Evolutionary conservation across 805 yeast species (phyloP).

Genomic region (Wickerhamomyces chambardii): DNA sequence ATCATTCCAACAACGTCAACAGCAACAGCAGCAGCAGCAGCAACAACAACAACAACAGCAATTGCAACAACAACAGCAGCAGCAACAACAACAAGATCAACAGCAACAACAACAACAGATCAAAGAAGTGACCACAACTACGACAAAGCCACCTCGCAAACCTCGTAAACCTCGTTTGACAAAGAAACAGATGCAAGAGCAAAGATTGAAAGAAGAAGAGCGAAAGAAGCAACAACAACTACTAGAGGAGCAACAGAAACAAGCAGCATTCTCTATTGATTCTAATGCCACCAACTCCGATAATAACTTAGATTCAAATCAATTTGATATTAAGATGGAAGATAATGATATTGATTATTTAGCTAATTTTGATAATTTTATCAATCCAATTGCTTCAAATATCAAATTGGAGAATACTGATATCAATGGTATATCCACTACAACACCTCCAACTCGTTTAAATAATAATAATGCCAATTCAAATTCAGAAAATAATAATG

Average conservation of each 20-base stretch:
- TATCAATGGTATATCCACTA: constrained; percentile 1
- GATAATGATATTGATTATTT: constrained; percentile 17
- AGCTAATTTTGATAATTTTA: constrained; percentile 19
- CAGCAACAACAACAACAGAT: no score
- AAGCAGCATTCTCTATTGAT: neutral
- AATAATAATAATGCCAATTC: no score
- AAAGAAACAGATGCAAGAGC: constrained; percentile 4
- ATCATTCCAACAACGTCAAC: constrained; percentile 2
- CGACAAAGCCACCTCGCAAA: neutral
- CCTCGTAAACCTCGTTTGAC: neutral
- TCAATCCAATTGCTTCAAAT: constrained; percentile 6
- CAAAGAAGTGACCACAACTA: neutral
- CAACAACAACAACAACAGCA: no score
- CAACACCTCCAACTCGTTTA: no score
- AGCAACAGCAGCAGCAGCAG: constrained; percentile 2
- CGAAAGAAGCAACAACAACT: constrained; percentile 4
- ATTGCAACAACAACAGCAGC: constrained; percentile 2
- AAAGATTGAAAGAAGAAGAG: no score
- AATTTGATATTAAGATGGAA: constrained; percentile 11
- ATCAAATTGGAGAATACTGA: neutral
- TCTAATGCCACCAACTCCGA: neutral
- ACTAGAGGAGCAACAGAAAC: constrained; percentile 18
- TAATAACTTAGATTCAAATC: neutral
- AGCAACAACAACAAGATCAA: constrained; percentile 3
- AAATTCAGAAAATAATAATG: neutral